Evolutionary conservation across 306 rosid genomes (phyloP), one percentile per base, ranked within the genome.

Genomic region (Vicia sativa): DNA sequence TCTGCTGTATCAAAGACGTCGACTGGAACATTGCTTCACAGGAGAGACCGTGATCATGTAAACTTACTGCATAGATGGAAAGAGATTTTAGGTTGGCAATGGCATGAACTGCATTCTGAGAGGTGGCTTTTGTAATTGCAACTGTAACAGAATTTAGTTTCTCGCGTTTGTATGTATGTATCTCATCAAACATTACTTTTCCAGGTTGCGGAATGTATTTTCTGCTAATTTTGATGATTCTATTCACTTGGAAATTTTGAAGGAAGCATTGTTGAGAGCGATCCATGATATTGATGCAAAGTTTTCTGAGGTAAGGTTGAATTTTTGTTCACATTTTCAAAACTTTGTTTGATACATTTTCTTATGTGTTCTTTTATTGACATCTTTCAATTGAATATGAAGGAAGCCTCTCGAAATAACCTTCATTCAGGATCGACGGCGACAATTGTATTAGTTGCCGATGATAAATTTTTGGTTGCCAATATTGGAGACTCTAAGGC

Each of bases 401-500:
- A 92, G 98, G 98, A 92, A 82, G 96, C 98, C 52, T 82, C 79
- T 72, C 78, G 82, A 65, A 78, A 67, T 53, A 74, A 80, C 70
- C 73, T 92, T 55, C 77, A 67, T 68, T 86, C 98, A 1, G 97
- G 96, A 54, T 93, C 98, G 41, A 90, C 98, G 0, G 98, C 98
- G 38, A 86, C 96, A 41, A 34, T 88, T 68, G 71, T 81, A 62
- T 77, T 93, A 71, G 58, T 90, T 60, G 97, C 96, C 15, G 93
- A 90, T 61, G 98, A 85, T 75, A 91, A 90, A 69, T 80, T 90
- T 73, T 83, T 93, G 86, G 96, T 86, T 77, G 98, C 97, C 53
- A 93, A 93, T 74, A 75, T 93, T 76, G 98, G 98, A 81, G 98
- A 93, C 79, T 90, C 96, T 18, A 90, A 93, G 83, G 96, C 93